phyloP scores from a whole-genome alignment of 805 yeast species.

The Pachysolen tannophilus region DNA sequence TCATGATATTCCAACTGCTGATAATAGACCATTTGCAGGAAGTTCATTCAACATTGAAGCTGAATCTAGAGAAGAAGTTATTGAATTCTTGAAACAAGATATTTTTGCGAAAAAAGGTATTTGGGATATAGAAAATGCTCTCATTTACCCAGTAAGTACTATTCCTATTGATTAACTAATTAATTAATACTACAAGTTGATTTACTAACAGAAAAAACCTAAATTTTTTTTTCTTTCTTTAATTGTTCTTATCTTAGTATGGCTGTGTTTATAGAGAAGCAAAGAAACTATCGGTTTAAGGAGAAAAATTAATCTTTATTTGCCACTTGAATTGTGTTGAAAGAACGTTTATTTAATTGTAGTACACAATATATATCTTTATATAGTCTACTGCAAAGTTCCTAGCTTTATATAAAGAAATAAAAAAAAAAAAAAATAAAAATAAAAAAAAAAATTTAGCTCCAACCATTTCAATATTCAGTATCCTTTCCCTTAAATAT shows the following conservation, averaged over 20 bases:
- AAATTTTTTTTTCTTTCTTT: too few relatives aligned
- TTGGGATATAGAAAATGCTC: slow-evolving; percentile 64
- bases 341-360: too few relatives aligned
- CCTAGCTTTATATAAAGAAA: too few relatives aligned
- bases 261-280: slow-evolving; percentile 38
- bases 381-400: too few relatives aligned
- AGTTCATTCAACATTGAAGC: slow-evolving; percentile 59
- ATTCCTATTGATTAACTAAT: too few relatives aligned
- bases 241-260: too few relatives aligned
- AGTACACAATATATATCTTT: too few relatives aligned
- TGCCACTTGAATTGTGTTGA: too few relatives aligned
- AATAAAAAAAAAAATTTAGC: background rate
- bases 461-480: background rate
- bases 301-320: too few relatives aligned
- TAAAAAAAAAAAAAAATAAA: too few relatives aligned
- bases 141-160: slow-evolving; percentile 43
- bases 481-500: slow-evolving; percentile 12
- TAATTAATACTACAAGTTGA: too few relatives aligned
- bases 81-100: slow-evolving; percentile 57
- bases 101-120: slow-evolving; percentile 56
- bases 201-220: too few relatives aligned
- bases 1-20: slow-evolving; percentile 29
- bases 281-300: slow-evolving; percentile 19
- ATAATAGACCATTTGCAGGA: slow-evolving; percentile 52
- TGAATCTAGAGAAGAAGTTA: slow-evolving; percentile 54